Evolutionary conservation across 306 rosid species (phyloP), one percentile per base, ranked within the genome.

Genomic region (Alnus glutinosa): DNA sequence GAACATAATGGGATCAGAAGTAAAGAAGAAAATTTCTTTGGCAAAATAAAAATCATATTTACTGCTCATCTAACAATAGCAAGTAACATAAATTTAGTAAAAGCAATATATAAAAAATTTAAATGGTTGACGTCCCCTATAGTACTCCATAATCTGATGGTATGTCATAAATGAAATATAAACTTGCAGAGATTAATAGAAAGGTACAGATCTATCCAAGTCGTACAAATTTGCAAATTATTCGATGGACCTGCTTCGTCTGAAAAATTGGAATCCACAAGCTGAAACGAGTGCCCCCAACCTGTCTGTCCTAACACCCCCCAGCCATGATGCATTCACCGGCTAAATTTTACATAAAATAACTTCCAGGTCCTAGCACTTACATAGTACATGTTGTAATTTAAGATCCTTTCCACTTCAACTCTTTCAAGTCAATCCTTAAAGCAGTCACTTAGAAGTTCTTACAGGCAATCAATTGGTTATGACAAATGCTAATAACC

Each of bases 1-100:
- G 73, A 73, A 79, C 77, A 75, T 63, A 55, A 70, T 85, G 78
- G 61, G 63, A 69, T 46, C 52, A 52, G 36, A 72, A 81, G 42
- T 36, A 42, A 18, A 23, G 52, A 13, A 7, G 8, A 70, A 44
- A 11, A 55, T 5, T 36, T 55, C 57, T 54, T 71, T 30, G 61
- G 18, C 28, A 42, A 67, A 67, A 42, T 9, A 42, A 42, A 39
- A 39, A 1, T 15, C 11, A 15, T 64, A 64, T 64, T 36, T 64
- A 64, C 46, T 14, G 11, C 42, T 64, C 70, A 62, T 15, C 1
- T 59, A 11, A 34, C 48, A 34, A 34, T 39, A 6, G 48, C 70
- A 64, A 64, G 70, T 15, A 15, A 34, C 28, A 64, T 9, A 13
- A 28, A 37, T 64, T 14, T 36, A 36, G 48, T 15, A 39, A 64